Base-by-base conservation (phyloP, 2,329 filamentous ascomycete genomes). In the Penicillium thymicola region DNA sequence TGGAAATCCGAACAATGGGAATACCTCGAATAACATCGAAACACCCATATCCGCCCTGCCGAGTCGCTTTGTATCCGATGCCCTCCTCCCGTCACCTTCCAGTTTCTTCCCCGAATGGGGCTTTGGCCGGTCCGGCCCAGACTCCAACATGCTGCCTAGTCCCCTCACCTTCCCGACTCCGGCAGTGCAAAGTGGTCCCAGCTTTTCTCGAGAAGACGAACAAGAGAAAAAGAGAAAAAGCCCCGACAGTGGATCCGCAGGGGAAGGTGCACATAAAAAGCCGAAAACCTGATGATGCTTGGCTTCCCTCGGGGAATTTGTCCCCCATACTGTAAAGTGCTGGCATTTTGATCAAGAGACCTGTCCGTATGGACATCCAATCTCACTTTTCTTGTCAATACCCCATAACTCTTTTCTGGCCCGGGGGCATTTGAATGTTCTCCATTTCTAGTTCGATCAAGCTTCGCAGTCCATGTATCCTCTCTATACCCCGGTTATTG, bases 21-120 rank as follows among this genome's bases (percentile, higher is more conserved):
- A 46, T 21, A 60, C 51, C 51, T 58, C 59, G 2, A 75, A 72
- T 55, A 76, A 75, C 51, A 76, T 78, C 44, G 78, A 94, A 69
- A 94, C 94, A 0, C 94, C 94, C 0, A 92, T 95, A n/a, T 97
- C 92, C 2, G 92, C 93, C 4, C 80, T 99, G 11, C 94, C 94
- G 0, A 96, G 90, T 49, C 86, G 93, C 40, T 97, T 97, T 73
- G 87, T 97, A 65, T 89, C 87, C 56, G 90, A 89, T 62, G 90
- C 92, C 36, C 86, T 97, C 52, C 80, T 97, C 16, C 92, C 94
- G 0, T 96, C 90, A 54, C 94, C 94, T 0, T 95, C 89, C 61
- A 91, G 86, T 63, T 97, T 97, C 76, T 97, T 96, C 68, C 87
- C 89, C 0, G 92, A 96, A 61, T 97, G 92, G 92, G 87, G 89